Base-by-base conservation (phyloP, 352 stramenopile species). In the Pythium sp. region DNA sequence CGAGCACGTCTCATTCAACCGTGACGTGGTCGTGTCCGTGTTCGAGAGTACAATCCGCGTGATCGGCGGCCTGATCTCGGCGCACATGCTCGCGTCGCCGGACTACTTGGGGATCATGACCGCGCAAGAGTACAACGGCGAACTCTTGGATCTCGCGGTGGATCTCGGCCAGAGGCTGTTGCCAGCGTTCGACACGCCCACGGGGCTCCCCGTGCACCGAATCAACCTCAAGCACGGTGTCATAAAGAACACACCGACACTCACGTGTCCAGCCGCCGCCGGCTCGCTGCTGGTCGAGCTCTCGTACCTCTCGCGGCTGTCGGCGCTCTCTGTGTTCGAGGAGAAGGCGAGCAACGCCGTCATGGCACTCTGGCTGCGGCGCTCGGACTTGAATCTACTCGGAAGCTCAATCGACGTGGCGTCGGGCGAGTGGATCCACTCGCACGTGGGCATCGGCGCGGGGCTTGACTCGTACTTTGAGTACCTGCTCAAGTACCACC, bases 391-490 rank as follows among this genome's bases (percentile, higher is more conserved):
- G n/a, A 79, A 98, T 67, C 77, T 99, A 49, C 78, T 99, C 11
- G 98, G 98, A 2, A 98, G 97, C 75, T 87, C 97, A 38, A 98
- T 99, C 71, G 87, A 99, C 73, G 90, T 97, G 1, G 65, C 82
- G 2, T 98, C 77, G 20, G 96, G 96, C 9, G 65, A 91, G 54
- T 96, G 87, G 89, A 64, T 89, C 18, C 76, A 91, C 56, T 84
- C 82, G 22, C 78, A 92, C 49, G 87, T 91, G 7, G 82, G 93
- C 41, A 94, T 98, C 60, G 95, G 95, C 32, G 89, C 90, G 0
- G 98, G 98, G 26, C 86, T 97, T 1, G 97, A 99, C 77, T 98
- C 92, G 55, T 99, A 98, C 73, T 99, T 98, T 68, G 98, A 99
- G 78, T 99, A 99, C 74, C 71, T 99, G 41, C 72, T 99, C n/a